Evolutionary conservation across 1,284 basidiomycete species (phyloP), one percentile per base, ranked within the genome.

Genomic region (Cystobasidium pallidum): DNA sequence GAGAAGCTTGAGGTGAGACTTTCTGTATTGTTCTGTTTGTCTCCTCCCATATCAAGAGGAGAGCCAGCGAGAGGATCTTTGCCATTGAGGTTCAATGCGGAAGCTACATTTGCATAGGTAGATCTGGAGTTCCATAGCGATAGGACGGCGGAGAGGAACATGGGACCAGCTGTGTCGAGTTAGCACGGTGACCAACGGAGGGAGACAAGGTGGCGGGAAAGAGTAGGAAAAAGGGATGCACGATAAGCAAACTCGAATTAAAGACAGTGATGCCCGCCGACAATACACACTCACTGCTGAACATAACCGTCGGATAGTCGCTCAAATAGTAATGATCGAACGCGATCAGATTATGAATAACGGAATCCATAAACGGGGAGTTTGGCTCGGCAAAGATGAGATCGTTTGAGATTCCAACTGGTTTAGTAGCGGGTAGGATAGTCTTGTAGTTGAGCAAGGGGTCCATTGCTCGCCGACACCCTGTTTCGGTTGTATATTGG

Each of bases 271-370:
- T n/a, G n/a, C n/a, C n/a, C n/a, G n/a, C n/a, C n/a, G n/a, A n/a
- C n/a, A n/a, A n/a, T n/a, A n/a, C 26, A 52, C 4, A 66, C 64
- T 66, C 36, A 66, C 64, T 99, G 63, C 92, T 93, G 84, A 99
- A 99, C 95, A 99, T 99, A 83, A 99, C 95, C 43, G 96, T 99
- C 39, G 96, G 95, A 79, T 99, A 99, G 82, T 97, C 94, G 19
- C 93, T 87, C 66, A 96, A 81, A 87, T 92, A 98, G 67, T 88
- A 86, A 82, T 95, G 92, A 83, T 98, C 91, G 81, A 96, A 99
- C 17, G 88, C 89, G 78, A 88, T 86, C 75, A 98, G 87, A 72
- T 78, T 92, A 83, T 94, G 90, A 76, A 98, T 95, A 59, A 93
- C 90, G 81, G 94, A 91, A 45, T 89, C 88, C 84, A 98, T 87